Conservation (phyloP, 192 early-diverging fungal genomes). For the Coemansia nantahalensis region DNA sequence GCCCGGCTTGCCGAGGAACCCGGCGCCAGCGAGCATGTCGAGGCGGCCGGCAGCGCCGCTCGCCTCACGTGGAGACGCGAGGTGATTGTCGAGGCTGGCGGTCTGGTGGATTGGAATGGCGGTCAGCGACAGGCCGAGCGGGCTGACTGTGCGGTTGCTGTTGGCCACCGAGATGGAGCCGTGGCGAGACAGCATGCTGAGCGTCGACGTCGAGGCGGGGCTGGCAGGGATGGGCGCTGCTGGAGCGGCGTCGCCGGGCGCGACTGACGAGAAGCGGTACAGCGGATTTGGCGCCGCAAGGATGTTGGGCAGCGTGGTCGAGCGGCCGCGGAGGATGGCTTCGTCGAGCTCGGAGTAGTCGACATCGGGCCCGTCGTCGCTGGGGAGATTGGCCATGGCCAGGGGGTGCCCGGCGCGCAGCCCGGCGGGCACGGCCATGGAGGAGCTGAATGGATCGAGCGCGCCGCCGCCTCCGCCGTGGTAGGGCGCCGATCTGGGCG, state of each 20-base stretch:
- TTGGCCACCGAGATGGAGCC: constrained; percentile 36
- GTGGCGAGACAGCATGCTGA: constrained; percentile 43
- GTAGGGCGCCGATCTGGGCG: too few species aligned
- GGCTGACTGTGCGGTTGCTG: constrained; percentile 43
- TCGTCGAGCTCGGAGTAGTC: constrained; percentile 51
- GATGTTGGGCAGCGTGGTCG: constrained; percentile 48
- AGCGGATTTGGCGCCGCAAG: constrained; percentile 29
- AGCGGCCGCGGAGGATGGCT: constrained; percentile 48
- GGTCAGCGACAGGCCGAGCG: constrained; percentile 31
- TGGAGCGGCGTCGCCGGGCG: constrained; percentile 6
- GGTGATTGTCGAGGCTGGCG: constrained; percentile 39
- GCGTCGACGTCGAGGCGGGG: constrained; percentile 26
- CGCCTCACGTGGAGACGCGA: constrained; percentile 18
- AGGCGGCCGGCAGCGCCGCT: constrained; percentile 3
- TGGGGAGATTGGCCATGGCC: too few species aligned
- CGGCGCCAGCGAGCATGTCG: constrained; percentile 3
- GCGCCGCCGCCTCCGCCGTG: too few species aligned
- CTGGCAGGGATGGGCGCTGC: constrained; percentile 20
- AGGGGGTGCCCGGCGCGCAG: too few species aligned
- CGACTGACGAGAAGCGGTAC: constrained; percentile 23
- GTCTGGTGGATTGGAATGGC: constrained; percentile 41
- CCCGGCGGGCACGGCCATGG: too few species aligned
- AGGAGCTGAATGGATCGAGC: too few species aligned
- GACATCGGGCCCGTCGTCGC: constrained; percentile 4
- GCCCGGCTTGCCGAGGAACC: constrained; percentile 1